Evolutionary conservation across 225 moss, liverwort and hornwort species (phyloP).

Genomic region (Lunularia cruciata): DNA sequence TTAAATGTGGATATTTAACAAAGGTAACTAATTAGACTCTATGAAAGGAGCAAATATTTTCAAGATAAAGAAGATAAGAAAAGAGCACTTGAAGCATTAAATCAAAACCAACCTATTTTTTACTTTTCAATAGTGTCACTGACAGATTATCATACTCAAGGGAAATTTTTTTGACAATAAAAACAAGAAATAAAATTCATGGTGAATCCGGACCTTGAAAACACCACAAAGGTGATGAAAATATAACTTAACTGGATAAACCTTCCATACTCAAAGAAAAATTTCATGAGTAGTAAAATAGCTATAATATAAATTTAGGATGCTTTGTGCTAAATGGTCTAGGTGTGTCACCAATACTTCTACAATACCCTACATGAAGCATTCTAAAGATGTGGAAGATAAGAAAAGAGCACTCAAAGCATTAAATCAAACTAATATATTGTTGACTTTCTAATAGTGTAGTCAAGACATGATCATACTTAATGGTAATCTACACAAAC

Average conservation of each 20-base stretch:
- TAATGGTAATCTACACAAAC: constrained; percentile 55
- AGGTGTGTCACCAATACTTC: too few relatives aligned
- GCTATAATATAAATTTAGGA: too few relatives aligned
- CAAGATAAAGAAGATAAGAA: not conserved
- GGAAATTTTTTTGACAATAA: constrained; percentile 43
- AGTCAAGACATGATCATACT: constrained; percentile 87
- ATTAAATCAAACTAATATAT: constrained; percentile 43
- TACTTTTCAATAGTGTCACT: constrained; percentile 87
- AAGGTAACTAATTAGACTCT: too few relatives aligned
- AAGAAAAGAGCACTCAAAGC: not conserved
- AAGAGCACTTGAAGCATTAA: not conserved
- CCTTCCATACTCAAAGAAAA: not conserved
- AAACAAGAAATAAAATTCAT: not conserved
- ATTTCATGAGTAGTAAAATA: not conserved
- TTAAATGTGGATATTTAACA: not conserved
- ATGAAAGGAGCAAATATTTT: not conserved
- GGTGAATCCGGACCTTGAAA: too few relatives aligned
- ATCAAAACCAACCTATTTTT: constrained; percentile 63
- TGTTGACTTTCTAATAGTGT: constrained; percentile 94
- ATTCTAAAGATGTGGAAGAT: not conserved
- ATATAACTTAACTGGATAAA: too few relatives aligned
- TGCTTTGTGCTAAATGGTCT: too few relatives aligned
- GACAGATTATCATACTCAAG: constrained; percentile 86
- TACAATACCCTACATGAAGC: too few relatives aligned
- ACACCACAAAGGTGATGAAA: too few relatives aligned